Evolutionary conservation across 2,329 filamentous ascomycete species (phyloP).

Genomic region (Periconia macrospinosa): DNA sequence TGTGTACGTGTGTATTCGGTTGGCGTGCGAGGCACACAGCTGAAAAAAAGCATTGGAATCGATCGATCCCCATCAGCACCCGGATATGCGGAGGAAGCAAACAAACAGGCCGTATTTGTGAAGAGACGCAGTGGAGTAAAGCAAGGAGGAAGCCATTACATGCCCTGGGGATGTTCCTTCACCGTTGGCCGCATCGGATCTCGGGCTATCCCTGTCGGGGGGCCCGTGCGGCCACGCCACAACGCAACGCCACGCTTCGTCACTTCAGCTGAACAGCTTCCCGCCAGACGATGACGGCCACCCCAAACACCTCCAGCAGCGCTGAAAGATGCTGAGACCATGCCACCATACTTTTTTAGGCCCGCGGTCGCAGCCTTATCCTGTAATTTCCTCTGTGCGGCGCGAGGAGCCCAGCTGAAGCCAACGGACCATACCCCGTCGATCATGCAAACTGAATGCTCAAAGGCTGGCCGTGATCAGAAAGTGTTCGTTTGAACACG

Average conservation of each 20-base stretch:
- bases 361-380: conserved; percentile 32
- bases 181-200: conserved; percentile 16
- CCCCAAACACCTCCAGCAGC: conserved; percentile 14
- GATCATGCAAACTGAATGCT: conserved; percentile 29
- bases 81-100: neutral
- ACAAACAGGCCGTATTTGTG: neutral
- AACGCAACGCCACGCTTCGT: conserved; percentile 35
- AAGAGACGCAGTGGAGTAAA: neutral
- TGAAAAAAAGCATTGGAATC: neutral
- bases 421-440: conserved; percentile 24
- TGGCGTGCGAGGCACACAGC: neutral
- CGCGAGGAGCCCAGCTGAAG: conserved; percentile 38
- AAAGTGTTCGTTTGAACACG: neutral
- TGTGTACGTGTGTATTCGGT: neutral
- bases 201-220: conserved; percentile 19
- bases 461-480: conserved; percentile 18
- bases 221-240: conserved; percentile 28
- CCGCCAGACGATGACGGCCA: conserved; percentile 11
- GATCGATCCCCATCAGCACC: too few species aligned
- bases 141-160: conserved; percentile 1
- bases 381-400: conserved; percentile 33
- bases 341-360: conserved; percentile 20
- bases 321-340: conserved; percentile 18
- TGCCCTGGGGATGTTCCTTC: too few species aligned
- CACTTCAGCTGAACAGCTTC: conserved; percentile 35